Percentiles rank a stretch among this genome's conserved stretches.
Conservation (phyloP, 2,329 filamentous ascomycete species). For the Pseudocercospora macadamiae region DNA sequence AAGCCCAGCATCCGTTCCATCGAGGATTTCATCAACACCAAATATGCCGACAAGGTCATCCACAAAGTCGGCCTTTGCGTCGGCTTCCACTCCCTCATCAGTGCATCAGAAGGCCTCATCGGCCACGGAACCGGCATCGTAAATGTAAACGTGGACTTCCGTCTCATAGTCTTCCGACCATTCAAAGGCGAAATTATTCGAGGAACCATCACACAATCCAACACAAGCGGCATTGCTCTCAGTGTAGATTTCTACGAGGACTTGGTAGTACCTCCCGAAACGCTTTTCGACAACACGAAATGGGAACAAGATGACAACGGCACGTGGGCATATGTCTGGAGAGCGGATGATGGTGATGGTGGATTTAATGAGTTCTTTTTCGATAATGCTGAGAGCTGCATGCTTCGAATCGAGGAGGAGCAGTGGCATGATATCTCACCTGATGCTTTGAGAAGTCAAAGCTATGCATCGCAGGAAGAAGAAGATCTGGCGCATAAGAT, state of each 20-base stretch:
- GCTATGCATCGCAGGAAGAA: slow-evolving; percentile 54
- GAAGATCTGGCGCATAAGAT: slow-evolving; percentile 64
- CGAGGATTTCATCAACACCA: slow-evolving; percentile 94
- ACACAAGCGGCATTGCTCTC: slow-evolving; percentile 64
- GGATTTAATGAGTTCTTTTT: slow-evolving; percentile 68
- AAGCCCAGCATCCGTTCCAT: slow-evolving; percentile 82
- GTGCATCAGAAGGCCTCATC: slow-evolving; percentile 89
- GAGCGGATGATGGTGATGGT: slow-evolving; percentile 68
- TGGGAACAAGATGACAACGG: slow-evolving; percentile 34
- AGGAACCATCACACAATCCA: slow-evolving; percentile 79
- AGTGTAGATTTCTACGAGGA: slow-evolving; percentile 93
- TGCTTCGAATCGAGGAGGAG: slow-evolving; percentile 83
- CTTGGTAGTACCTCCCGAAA: slow-evolving; percentile 73
- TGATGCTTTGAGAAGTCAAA: slow-evolving; percentile 60
- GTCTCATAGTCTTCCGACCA: slow-evolving; percentile 88
- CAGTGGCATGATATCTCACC: slow-evolving; percentile 91
- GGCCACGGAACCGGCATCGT: slow-evolving; percentile 90
- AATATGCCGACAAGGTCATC: slow-evolving; percentile 94
- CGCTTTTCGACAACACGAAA: slow-evolving; percentile 70
- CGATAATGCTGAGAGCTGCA: slow-evolving; percentile 85
- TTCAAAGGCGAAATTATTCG: slow-evolving; percentile 93
- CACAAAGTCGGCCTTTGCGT: slow-evolving; percentile 94
- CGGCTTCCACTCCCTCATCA: slow-evolving; percentile 87
- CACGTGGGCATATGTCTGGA: slow-evolving; percentile 72
- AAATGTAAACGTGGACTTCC: slow-evolving; percentile 95